phyloP scores from a whole-genome alignment of 768 basidiomycete genomes.

The Dendrothele bispora region DNA sequence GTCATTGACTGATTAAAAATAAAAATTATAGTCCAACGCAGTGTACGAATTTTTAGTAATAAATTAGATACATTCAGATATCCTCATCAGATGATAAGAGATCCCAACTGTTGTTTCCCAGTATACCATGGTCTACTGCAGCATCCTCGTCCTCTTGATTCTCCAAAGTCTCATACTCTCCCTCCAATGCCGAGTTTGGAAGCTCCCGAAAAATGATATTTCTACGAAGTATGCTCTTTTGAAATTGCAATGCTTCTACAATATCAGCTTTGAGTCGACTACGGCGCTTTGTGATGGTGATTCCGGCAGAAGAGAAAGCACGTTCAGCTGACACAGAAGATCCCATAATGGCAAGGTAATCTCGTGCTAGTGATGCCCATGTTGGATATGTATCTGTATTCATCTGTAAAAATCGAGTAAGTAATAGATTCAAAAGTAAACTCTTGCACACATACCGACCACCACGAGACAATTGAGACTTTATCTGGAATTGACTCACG shows the following conservation, averaged over 20 bases:
- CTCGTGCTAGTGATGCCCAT: slow-evolving; percentile 34
- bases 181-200: no score
- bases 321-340: slow-evolving; percentile 37
- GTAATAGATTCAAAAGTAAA: slow-evolving; percentile 10
- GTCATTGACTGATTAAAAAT: no score
- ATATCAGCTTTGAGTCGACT: slow-evolving; percentile 24
- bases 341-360: slow-evolving; percentile 37
- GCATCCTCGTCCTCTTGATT: neutral
- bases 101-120: neutral
- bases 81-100: no score
- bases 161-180: neutral
- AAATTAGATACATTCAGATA: no score
- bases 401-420: slow-evolving; percentile 9
- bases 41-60: no score
- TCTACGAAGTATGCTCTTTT: slow-evolving; percentile 12
- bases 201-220: slow-evolving; percentile 9
- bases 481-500: slow-evolving; percentile 15
- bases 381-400: slow-evolving; percentile 26
- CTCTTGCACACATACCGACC: no score
- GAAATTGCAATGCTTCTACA: slow-evolving; percentile 21
- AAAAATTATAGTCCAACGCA: no score
- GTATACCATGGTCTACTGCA: neutral
- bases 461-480: slow-evolving; percentile 27
- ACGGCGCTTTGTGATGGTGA: slow-evolving; percentile 27
- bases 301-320: slow-evolving; percentile 38